These are phyloP conservation scores for Speleostelium caveatum DNA, from an alignment of 78 protist genomes.

Conservation along the genomic window DNA sequence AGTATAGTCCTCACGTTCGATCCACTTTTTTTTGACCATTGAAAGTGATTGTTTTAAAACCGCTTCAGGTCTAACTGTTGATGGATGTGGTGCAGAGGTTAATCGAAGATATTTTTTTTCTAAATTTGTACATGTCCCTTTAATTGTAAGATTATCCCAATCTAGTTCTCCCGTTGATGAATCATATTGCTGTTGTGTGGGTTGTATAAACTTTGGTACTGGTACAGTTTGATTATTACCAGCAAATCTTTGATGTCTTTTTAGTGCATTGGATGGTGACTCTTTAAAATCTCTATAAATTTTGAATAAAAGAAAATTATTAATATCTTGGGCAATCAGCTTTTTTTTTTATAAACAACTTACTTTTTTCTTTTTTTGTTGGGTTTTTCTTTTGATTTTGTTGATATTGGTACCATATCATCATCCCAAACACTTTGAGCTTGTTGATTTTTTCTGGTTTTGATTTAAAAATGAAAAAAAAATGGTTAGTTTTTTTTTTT, in stretches of 20 bases:
- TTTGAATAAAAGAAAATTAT: no score
- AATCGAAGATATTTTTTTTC: slow-evolving; percentile 81
- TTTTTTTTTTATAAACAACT: no score
- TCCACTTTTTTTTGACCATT: slow-evolving; percentile 44
- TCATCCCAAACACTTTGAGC: background rate
- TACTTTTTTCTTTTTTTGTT: slow-evolving; percentile 46
- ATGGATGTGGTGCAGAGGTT: slow-evolving; percentile 86
- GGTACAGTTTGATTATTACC: background rate
- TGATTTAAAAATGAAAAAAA: background rate
- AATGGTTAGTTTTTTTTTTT: background rate
- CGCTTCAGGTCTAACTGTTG: slow-evolving; percentile 81
- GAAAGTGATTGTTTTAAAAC: slow-evolving; percentile 30
- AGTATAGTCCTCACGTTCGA: slow-evolving; percentile 51
- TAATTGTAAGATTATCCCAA: slow-evolving; percentile 79
- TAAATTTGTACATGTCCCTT: slow-evolving; percentile 68
- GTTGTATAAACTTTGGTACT: background rate
- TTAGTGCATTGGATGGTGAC: slow-evolving; percentile 18
- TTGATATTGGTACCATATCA: slow-evolving; percentile 32
- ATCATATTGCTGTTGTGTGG: background rate
- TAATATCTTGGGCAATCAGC: no score
- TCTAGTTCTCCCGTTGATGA: slow-evolving; percentile 27
- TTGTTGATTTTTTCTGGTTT: background rate
- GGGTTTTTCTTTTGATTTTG: background rate
- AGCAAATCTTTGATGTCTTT: slow-evolving; percentile 16
- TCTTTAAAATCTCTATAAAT: background rate